A percentile compares a stretch with the other conserved stretches of the same genome.
Evolutionary conservation across 148 eudicot genomes (phyloP).

Genomic region (Arbutus unedo): DNA sequence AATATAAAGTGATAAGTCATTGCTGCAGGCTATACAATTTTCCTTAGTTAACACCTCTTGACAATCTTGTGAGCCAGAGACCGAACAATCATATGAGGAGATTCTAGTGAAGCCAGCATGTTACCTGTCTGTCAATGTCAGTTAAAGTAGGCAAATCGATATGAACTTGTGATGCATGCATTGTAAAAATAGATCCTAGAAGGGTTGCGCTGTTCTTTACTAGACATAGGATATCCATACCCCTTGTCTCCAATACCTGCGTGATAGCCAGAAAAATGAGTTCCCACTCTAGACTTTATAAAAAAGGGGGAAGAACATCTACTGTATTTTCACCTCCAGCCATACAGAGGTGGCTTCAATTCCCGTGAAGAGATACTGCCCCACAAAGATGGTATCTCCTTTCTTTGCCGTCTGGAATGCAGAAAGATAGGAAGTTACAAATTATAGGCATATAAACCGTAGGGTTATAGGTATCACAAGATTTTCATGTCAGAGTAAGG

Average conservation of each 20-base stretch:
- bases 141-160: slow-evolving; percentile 54
- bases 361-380: slow-evolving; percentile 64
- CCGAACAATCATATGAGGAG: not conserved
- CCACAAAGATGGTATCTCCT: slow-evolving; percentile 55
- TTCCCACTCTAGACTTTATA: not conserved
- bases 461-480: not conserved
- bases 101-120: not conserved
- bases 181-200: slow-evolving; percentile 40
- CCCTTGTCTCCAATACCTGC: slow-evolving; percentile 53
- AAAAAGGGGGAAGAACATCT: not conserved
- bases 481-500: not conserved
- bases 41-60: not conserved
- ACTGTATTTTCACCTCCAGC: slow-evolving; percentile 47
- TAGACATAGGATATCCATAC: slow-evolving; percentile 47
- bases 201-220: slow-evolving; percentile 57
- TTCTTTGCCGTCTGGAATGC: slow-evolving; percentile 43
- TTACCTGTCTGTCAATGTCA: slow-evolving; percentile 52
- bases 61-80: not conserved
- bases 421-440: not conserved
- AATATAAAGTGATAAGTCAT: not conserved
- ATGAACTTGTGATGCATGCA: slow-evolving; percentile 57
- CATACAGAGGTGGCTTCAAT: slow-evolving; percentile 61
- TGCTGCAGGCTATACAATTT: not conserved
- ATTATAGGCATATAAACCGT: not conserved
- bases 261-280: slow-evolving; percentile 1